Evolutionary conservation across 345 rosid genomes (phyloP).

Genomic region (Moricandia moricandioides): DNA sequence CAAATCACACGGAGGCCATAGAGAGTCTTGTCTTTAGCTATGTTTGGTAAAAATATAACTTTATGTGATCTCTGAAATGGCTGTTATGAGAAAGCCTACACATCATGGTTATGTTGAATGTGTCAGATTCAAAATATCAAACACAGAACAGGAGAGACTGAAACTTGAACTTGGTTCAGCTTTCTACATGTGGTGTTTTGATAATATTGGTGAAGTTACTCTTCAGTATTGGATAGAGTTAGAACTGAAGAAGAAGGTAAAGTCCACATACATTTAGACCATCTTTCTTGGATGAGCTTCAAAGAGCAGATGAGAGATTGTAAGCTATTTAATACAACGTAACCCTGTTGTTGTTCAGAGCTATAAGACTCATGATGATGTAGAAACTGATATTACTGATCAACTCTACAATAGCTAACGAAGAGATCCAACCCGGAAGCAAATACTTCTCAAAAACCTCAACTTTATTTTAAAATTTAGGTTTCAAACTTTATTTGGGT

Average conservation of each 20-base stretch:
- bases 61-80: slow-evolving; percentile 27
- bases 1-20: not conserved
- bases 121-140: slow-evolving; percentile 56
- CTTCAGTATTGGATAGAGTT: slow-evolving; percentile 49
- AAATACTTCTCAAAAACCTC: slow-evolving; percentile 33
- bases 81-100: slow-evolving; percentile 33
- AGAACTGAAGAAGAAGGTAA: slow-evolving; percentile 50
- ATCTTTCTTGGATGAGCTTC: slow-evolving; percentile 49
- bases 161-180: slow-evolving; percentile 60
- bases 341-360: slow-evolving; percentile 67
- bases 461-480: no score
- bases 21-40: no score
- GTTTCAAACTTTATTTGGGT: no score
- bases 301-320: slow-evolving; percentile 52
- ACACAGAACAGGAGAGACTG: slow-evolving; percentile 43
- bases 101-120: slow-evolving; percentile 61
- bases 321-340: slow-evolving; percentile 72
- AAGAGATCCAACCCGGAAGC: slow-evolving; percentile 33
- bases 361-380: slow-evolving; percentile 42
- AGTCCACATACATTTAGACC: slow-evolving; percentile 38
- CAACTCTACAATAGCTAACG: slow-evolving; percentile 34
- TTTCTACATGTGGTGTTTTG: slow-evolving; percentile 54
- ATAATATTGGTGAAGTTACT: slow-evolving; percentile 74
- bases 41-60: no score
- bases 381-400: slow-evolving; percentile 39